phyloP scores from a whole-genome alignment of 306 rosid genomes.

The Cucumis melo region DNA sequence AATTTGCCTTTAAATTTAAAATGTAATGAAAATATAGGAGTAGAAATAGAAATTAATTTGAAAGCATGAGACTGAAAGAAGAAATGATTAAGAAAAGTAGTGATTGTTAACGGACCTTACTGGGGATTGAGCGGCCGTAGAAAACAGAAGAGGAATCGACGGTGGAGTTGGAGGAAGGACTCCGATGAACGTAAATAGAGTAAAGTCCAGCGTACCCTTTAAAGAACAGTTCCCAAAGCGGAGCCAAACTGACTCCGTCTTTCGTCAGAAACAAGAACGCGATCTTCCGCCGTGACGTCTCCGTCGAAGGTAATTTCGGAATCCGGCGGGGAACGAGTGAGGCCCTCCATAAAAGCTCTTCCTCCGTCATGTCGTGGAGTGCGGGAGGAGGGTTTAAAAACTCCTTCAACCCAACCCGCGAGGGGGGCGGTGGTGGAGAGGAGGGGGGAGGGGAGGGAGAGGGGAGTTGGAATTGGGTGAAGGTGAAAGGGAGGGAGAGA shows the following conservation, averaged over 20 bases:
- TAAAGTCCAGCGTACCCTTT: slow-evolving; percentile 39
- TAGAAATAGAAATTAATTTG: too few relatives aligned
- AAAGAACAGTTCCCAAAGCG: slow-evolving; percentile 73
- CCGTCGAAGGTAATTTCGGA: slow-evolving; percentile 11
- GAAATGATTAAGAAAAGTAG: neutral
- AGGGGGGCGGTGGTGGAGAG: neutral
- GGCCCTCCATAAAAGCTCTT: slow-evolving; percentile 73
- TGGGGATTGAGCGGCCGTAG: slow-evolving; percentile 52
- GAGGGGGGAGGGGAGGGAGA: neutral
- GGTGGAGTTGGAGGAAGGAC: slow-evolving; percentile 33
- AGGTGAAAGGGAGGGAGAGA: slow-evolving; percentile 17
- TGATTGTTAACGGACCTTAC: slow-evolving; percentile 30
- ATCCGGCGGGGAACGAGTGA: slow-evolving; percentile 32
- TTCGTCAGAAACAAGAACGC: slow-evolving; percentile 76
- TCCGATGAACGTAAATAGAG: slow-evolving; percentile 61
- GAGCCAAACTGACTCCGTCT: slow-evolving; percentile 49
- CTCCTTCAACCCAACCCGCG: slow-evolving; percentile 16
- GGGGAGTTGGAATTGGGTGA: neutral
- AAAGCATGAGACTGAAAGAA: too few relatives aligned
- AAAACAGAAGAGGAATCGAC: slow-evolving; percentile 32
- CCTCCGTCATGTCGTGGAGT: slow-evolving; percentile 56
- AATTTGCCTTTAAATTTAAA: too few relatives aligned
- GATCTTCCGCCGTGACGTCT: slow-evolving; percentile 35
- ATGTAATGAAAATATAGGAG: too few relatives aligned
- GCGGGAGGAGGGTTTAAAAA: slow-evolving; percentile 21